Conservation (phyloP, 2,329 filamentous ascomycete species). For the Colletotrichum phormii region DNA sequence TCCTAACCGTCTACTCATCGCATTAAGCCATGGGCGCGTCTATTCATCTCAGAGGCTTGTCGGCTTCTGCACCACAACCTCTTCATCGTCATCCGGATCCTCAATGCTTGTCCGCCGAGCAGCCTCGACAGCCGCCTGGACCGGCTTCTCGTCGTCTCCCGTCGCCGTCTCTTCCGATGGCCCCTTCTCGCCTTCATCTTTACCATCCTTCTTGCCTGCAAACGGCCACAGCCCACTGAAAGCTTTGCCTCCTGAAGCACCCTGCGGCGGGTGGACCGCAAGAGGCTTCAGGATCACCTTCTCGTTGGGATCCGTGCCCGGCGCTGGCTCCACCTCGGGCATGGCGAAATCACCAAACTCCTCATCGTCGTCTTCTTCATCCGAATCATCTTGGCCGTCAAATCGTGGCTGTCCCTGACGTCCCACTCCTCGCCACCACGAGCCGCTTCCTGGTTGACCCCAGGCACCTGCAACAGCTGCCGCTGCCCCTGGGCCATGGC, state of each 20-base stretch:
- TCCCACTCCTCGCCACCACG: conserved; percentile 62
- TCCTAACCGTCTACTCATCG: conserved; percentile 6
- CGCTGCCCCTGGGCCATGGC: conserved; percentile 15
- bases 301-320: conserved; percentile 45
- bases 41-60: conserved; percentile 23
- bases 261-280: conserved; percentile 62
- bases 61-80: conserved; percentile 48
- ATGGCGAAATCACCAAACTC: conserved; percentile 78
- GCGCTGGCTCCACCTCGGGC: conserved; percentile 61
- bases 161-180: conserved; percentile 43
- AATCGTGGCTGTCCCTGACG: conserved; percentile 46
- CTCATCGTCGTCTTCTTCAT: conserved; percentile 68
- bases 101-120: conserved; percentile 68
- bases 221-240: conserved; percentile 71
- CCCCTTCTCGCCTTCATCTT: conserved; percentile 45
- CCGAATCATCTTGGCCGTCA: conserved; percentile 58
- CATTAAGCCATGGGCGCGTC: conserved; percentile 10
- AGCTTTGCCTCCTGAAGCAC: conserved; percentile 44
- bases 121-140: conserved; percentile 62
- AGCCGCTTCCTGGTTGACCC: conserved; percentile 47
- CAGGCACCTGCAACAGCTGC: conserved; percentile 44
- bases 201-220: conserved; percentile 47
- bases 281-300: conserved; percentile 66
- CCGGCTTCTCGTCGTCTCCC: conserved; percentile 55
- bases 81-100: conserved; percentile 67